Evolutionary conservation across 768 basidiomycete species (phyloP).

Genomic region (Pisolithus albus): DNA sequence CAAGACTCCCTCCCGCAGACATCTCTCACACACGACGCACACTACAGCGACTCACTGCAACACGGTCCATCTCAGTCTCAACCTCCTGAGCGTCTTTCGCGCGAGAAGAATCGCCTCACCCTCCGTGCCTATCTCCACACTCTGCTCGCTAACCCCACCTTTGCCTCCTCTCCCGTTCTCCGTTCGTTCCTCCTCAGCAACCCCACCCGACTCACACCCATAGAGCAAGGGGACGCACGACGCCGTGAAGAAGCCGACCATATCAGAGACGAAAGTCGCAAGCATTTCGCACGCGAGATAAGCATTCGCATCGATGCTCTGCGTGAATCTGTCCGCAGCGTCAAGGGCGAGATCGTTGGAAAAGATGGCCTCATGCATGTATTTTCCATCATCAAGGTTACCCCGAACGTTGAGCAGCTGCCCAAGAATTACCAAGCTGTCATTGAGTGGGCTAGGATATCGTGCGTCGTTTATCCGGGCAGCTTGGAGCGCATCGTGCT

Average conservation of each 20-base stretch:
- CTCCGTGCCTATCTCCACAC: constrained; percentile 87
- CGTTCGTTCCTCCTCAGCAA: constrained; percentile 77
- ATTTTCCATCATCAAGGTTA: constrained; percentile 84
- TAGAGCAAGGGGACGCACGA: constrained; percentile 74
- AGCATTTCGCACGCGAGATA: constrained; percentile 82
- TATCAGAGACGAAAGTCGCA: constrained; percentile 80
- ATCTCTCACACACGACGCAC: constrained; percentile 59
- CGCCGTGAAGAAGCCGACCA: constrained; percentile 85
- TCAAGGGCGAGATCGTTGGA: constrained; percentile 92
- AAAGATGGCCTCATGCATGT: constrained; percentile 84
- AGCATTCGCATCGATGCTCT: constrained; percentile 80
- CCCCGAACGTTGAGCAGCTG: constrained; percentile 66
- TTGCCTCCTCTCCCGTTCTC: constrained; percentile 84
- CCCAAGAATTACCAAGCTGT: constrained; percentile 85
- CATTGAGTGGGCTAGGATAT: constrained; percentile 94
- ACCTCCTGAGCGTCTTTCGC: constrained; percentile 44
- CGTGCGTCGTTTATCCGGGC: constrained; percentile 48
- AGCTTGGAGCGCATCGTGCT: background rate
- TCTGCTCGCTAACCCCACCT: constrained; percentile 58
- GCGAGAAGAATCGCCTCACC: constrained; percentile 94
- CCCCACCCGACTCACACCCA: constrained; percentile 57
- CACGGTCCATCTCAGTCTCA: constrained; percentile 6
- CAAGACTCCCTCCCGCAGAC: constrained; percentile 52
- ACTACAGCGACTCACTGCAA: constrained; percentile 43
- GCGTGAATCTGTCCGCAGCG: constrained; percentile 72